A percentile compares a stretch with the other conserved stretches of the same genome.
phyloP scores from a whole-genome alignment of 768 basidiomycete species.

The Hortiboletus campestris region DNA sequence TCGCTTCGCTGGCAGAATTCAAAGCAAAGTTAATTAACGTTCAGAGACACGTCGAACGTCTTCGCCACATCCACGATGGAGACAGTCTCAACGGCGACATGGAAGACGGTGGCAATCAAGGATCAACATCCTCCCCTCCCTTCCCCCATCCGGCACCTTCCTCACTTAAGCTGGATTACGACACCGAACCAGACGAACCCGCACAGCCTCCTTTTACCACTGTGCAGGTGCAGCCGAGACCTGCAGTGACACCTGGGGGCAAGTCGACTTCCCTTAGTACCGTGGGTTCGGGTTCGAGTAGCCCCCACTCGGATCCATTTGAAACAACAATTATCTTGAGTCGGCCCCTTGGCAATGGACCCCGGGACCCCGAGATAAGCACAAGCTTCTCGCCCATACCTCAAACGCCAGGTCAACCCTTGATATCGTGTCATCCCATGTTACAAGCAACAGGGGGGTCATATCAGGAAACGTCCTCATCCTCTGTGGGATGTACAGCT shows the following conservation, averaged over 20 bases:
- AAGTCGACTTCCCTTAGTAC: neutral
- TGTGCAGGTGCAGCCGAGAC: conserved; percentile 5
- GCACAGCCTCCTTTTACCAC: conserved; percentile 7
- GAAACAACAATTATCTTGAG: neutral
- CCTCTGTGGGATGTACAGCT: conserved; percentile 2
- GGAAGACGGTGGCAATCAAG: conserved; percentile 21
- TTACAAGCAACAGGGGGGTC: conserved; percentile 1
- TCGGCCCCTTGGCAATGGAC: conserved; percentile 4
- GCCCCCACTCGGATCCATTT: neutral
- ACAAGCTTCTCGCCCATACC: conserved; percentile 11
- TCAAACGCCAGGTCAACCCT: conserved; percentile 7
- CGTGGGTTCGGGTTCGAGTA: conserved; percentile 5
- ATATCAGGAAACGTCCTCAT: conserved; percentile 12
- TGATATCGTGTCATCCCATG: neutral
- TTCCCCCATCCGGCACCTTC: conserved; percentile 22
- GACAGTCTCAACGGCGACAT: conserved; percentile 17
- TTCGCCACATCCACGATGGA: conserved; percentile 14
- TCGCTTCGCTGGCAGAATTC: conserved; percentile 16
- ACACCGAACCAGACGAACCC: conserved; percentile 12
- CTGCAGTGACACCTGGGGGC: neutral
- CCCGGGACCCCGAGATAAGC: conserved; percentile 15
- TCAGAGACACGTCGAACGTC: conserved; percentile 22
- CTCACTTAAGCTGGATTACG: conserved; percentile 18
- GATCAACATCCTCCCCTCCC: conserved; percentile 19
- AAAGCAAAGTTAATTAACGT: conserved; percentile 26